Conservation (phyloP, 805 yeast species). For the Candida peoriensis region DNA sequence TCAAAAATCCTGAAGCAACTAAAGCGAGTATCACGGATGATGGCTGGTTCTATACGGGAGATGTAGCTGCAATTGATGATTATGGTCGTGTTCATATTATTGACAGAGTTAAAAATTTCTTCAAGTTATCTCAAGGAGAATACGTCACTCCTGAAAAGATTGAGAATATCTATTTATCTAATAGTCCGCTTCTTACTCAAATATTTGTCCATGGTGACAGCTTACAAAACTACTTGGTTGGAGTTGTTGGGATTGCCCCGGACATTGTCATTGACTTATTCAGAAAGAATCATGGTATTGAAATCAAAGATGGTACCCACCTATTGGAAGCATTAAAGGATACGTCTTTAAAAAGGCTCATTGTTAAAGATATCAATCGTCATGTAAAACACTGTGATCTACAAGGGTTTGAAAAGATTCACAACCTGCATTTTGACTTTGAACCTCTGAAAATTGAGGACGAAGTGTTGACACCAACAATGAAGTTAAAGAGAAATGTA, state of each 20-base stretch:
- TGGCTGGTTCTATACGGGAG: conserved; percentile 67
- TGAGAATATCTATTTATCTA: conserved; percentile 58
- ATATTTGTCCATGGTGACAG: conserved; percentile 64
- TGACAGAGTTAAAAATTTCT: conserved; percentile 75
- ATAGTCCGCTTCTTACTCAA: conserved; percentile 49
- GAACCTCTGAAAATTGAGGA: conserved; percentile 60
- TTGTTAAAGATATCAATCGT: conserved; percentile 18
- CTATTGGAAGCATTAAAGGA: conserved; percentile 12
- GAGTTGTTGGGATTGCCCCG: conserved; percentile 56
- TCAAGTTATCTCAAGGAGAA: conserved; percentile 60
- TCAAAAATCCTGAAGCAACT: conserved; percentile 50
- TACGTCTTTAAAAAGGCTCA: conserved; percentile 15
- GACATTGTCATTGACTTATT: conserved; percentile 22
- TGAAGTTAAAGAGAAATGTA: conserved; percentile 47
- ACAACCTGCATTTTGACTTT: conserved; percentile 45
- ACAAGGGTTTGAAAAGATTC: conserved; percentile 60
- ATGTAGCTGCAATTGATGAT: conserved; percentile 46
- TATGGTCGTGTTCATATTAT: conserved; percentile 55
- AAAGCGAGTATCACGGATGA: conserved; percentile 46
- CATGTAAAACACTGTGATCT: conserved; percentile 29
- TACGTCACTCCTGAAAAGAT: conserved; percentile 74
- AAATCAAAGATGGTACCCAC: too few species aligned
- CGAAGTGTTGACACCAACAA: conserved; percentile 64
- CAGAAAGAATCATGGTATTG: conserved; percentile 13
- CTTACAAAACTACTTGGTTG: conserved; percentile 50